Evolutionary conservation across 805 yeast genomes (phyloP), one percentile per base, ranked within the genome.

Genomic region (Vanderwaltozyma tropicalis): DNA sequence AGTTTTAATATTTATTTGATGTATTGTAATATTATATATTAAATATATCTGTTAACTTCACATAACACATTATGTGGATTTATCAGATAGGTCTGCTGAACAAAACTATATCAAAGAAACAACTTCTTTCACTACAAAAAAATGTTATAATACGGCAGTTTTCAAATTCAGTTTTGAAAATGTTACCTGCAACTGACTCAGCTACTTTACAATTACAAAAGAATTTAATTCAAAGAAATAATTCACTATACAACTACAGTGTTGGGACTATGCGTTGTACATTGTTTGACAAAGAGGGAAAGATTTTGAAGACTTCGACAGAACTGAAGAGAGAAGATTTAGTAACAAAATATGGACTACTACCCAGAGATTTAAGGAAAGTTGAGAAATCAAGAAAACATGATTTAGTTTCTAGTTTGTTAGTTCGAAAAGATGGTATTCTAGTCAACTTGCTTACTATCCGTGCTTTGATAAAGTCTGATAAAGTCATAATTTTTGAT

Each of bases 341-440:
- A 42, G 67, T 89, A 9, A 67, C 76, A 24, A 76, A 78, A 45
- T 84, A 88, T 55, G 85, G 84, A 11, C 59, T 89, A 19, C 74
- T 82, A 41, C 96, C 97, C 0, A 68, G 98, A 57, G 98, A 89
- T 58, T 64, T 89, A 47, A 67, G 98, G 16, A 89, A 88, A 53
- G 79, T 89, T 37, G 97, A 89, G 34, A 73, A 83, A 40, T 79
- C 80, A 1, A 50, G 50, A 60, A 74, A 45, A 57, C 76, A 49
- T 29, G 63, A 57, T 41, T 80, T 85, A 34, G 89, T 84, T 1
- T 96, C 96, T 0, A 75, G 82, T 34, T 74, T 87, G 37, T 74
- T 86, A 48, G 87, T 84, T 10, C 67, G 96, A 35, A 70, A 76
- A 27, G 75, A 76, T 50, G 76, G 87, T 31, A 81, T 86, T 8